Conservation (phyloP, 106 monocot species). For the Dactylorhiza incarnata region DNA sequence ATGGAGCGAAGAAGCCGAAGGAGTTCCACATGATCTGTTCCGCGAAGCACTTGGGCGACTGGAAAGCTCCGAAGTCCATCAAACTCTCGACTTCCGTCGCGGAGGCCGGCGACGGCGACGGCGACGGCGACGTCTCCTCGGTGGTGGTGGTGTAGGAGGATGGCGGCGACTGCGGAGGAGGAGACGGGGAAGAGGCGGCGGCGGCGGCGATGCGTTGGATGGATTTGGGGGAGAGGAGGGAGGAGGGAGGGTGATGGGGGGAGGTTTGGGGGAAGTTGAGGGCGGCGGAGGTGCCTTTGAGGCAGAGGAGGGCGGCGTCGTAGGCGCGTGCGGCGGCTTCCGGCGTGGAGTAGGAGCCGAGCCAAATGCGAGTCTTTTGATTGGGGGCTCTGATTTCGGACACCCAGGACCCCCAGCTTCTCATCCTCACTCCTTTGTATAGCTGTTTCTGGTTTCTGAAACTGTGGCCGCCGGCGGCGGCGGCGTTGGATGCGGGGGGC, state of each 20-base stretch:
- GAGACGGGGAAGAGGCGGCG: background rate
- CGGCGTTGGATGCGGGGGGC: background rate
- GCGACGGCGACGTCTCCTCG: background rate
- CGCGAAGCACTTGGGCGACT: constrained; percentile 20
- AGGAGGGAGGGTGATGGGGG: background rate
- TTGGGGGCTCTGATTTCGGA: constrained; percentile 24
- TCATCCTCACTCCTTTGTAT: constrained; percentile 27
- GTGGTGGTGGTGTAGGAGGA: background rate
- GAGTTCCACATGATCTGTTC: constrained; percentile 7
- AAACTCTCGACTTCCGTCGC: too few relatives aligned
- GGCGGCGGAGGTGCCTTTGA: constrained; percentile 24
- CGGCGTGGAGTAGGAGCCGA: constrained; percentile 25
- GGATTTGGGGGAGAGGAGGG: constrained; percentile 16
- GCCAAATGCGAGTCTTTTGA: constrained; percentile 22
- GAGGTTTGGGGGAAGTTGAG: constrained; percentile 16
- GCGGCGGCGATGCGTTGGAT: constrained; percentile 25
- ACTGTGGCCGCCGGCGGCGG: background rate
- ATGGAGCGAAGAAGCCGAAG: background rate
- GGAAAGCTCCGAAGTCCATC: constrained; percentile 9
- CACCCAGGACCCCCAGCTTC: constrained; percentile 27
- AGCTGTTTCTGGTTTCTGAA: constrained; percentile 8
- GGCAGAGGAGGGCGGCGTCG: constrained; percentile 25
- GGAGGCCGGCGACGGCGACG: background rate
- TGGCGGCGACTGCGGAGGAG: background rate
- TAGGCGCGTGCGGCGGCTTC: constrained; percentile 22